Evolutionary conservation across 805 yeast species (phyloP).

Genomic region (Barnettozyma pratensis): DNA sequence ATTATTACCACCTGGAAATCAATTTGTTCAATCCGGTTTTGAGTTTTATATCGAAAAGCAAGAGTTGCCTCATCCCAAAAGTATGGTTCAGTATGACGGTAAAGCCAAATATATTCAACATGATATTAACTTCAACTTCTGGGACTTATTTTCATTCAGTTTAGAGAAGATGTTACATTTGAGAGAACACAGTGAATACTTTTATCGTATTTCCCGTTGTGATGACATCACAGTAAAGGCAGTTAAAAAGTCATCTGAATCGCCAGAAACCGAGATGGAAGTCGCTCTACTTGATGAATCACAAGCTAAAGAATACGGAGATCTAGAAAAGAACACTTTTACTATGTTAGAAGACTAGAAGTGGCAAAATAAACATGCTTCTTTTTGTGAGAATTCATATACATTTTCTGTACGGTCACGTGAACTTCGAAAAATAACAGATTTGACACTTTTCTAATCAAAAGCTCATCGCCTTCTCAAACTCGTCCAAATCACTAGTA

Average conservation of each 20-base stretch:
- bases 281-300: too few species aligned
- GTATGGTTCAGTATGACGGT: slow-evolving; percentile 14
- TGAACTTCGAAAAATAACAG: too few species aligned
- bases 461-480: too few species aligned
- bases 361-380: too few species aligned
- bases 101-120: slow-evolving; percentile 12
- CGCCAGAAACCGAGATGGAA: too few species aligned
- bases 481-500: too few species aligned
- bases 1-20: slow-evolving; percentile 48
- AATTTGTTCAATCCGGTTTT: slow-evolving; percentile 29
- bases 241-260: not conserved
- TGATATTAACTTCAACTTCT: slow-evolving; percentile 9
- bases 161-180: slow-evolving; percentile 13
- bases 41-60: slow-evolving; percentile 29
- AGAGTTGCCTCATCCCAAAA: slow-evolving; percentile 33
- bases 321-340: too few species aligned
- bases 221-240: slow-evolving; percentile 10
- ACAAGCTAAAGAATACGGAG: too few species aligned
- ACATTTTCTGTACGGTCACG: too few species aligned
- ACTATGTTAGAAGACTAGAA: too few species aligned
- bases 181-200: slow-evolving; percentile 17
- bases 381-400: too few species aligned
- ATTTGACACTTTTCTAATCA: too few species aligned
- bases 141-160: slow-evolving; percentile 17
- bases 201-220: slow-evolving; percentile 15